Base-by-base conservation (phyloP, 2,329 filamentous ascomycete genomes). In the Elsinoe necatrix region DNA sequence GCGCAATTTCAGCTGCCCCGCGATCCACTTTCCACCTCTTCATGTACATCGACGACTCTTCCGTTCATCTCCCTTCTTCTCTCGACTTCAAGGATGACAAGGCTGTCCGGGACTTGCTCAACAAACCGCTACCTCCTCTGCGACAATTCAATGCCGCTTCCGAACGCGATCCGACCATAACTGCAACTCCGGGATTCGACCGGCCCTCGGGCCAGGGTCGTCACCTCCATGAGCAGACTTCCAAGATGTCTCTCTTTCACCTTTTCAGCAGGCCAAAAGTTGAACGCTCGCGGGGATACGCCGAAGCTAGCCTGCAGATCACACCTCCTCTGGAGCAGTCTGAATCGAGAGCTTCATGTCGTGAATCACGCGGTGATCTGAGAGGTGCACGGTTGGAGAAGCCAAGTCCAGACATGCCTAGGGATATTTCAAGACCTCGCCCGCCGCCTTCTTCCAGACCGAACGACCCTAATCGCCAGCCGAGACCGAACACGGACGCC, bases 231-330 rank as follows among this genome's bases (percentile, higher is more conserved):
- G 54, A 56, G 23, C 18, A 56, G 14, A 11, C 29, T 16, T 72
- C 70, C n/a, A 76, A 70, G 56, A 73, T 77, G 71, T 77, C 75
- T 27, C 63, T 78, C 9, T 77, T 77, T 67, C 72, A 68, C 56
- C 68, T 78, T 12, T 78, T 78, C 67, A 76, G 72, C 64, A 69
- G 68, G 57, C 74, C 75, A 20, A 77, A 76, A 62, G 73, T 76
- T 25, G 75, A 78, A 61, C 73, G 68, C 62, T 67, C 70, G 48
- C 71, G 72, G 59, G 75, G 74, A 4, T 73, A 76, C 61, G 70
- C 70, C 23, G 75, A 77, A 61, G 63, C 68, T 42, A 73, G 48
- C 8, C 11, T 52, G 29, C 29, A 52, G 12, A 35, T 31, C 12
- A 27, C 48, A 12, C 20, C 48, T 18, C 27, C 45, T 6, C 31